These are phyloP conservation scores for Mangifera indica DNA, from an alignment of 345 rosid species.

Conservation along the genomic window DNA sequence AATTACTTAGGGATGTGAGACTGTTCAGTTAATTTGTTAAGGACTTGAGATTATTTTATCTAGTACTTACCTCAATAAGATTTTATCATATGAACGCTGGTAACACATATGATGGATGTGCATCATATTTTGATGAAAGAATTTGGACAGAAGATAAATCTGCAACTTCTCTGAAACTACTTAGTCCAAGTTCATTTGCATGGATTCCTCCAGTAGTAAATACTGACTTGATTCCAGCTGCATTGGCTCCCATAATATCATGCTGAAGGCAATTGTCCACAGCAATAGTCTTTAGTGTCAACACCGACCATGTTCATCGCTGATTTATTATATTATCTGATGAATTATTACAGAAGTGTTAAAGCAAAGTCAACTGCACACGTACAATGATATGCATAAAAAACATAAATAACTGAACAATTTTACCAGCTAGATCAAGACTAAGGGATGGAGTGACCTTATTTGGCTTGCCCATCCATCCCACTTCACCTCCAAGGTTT, in stretches of 20 bases:
- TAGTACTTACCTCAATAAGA: no score
- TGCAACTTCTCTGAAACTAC: slow-evolving; percentile 57
- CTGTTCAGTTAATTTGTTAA: no score
- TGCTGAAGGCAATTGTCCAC: slow-evolving; percentile 94
- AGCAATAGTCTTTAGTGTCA: slow-evolving; percentile 58
- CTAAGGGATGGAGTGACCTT: slow-evolving; percentile 43
- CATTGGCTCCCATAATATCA: slow-evolving; percentile 87
- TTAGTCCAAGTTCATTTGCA: slow-evolving; percentile 71
- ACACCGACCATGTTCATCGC: slow-evolving; percentile 74
- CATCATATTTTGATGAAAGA: slow-evolving; percentile 62
- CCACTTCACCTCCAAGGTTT: slow-evolving; percentile 87
- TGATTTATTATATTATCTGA: slow-evolving; percentile 77
- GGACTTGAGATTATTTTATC: no score
- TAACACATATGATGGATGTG: slow-evolving; percentile 61
- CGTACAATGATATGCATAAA: neutral
- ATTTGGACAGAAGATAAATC: slow-evolving; percentile 51
- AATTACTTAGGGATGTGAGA: no score
- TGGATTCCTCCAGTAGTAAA: slow-evolving; percentile 81
- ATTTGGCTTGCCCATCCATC: slow-evolving; percentile 96
- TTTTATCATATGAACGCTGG: slow-evolving; percentile 78
- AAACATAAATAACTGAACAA: neutral
- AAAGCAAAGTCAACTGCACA: neutral
- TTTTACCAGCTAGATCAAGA: neutral
- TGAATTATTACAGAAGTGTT: neutral
- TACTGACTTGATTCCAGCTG: slow-evolving; percentile 66